Percentiles rank a stretch among this genome's conserved stretches.
These are phyloP conservation scores for Xanthoconium separans DNA, from an alignment of 1,284 basidiomycete species.

Conservation along the genomic window DNA sequence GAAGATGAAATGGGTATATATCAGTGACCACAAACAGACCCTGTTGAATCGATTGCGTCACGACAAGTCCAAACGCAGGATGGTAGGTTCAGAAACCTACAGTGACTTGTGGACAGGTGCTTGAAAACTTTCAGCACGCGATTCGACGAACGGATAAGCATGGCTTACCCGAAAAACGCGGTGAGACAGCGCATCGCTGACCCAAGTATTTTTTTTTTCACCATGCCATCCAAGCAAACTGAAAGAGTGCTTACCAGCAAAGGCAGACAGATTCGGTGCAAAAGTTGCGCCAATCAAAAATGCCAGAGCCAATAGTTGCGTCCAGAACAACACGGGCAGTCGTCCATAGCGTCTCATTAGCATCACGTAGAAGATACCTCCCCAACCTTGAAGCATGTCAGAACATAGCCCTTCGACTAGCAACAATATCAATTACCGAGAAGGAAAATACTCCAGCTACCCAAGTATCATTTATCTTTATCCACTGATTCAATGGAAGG, in stretches of 20 bases:
- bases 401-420: not conserved
- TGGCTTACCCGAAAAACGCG: conserved; percentile 62
- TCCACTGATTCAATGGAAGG: not conserved
- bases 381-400: conserved; percentile 42
- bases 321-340: conserved; percentile 59
- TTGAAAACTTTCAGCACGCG: conserved; percentile 26
- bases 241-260: conserved; percentile 37
- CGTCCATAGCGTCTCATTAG: conserved; percentile 55
- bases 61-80: not conserved
- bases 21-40: conserved; percentile 68
- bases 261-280: conserved; percentile 48
- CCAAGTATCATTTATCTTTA: not conserved
- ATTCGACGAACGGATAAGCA: conserved; percentile 1
- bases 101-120: conserved; percentile 68
- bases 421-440: conserved; percentile 34
- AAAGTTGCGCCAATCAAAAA: conserved; percentile 54
- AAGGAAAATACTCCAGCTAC: conserved; percentile 56
- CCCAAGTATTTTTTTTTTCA: conserved; percentile 7
- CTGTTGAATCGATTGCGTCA: conserved; percentile 33
- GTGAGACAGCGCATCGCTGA: conserved; percentile 69
- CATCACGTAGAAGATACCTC: conserved; percentile 55
- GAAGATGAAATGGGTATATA: conserved; percentile 73
- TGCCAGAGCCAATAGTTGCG: conserved; percentile 47
- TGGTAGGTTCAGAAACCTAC: conserved; percentile 36
- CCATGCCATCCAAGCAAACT: not conserved